These are phyloP conservation scores for Hymenoscyphus occultus DNA, from an alignment of 2,329 filamentous ascomycete genomes.

Conservation along the genomic window DNA sequence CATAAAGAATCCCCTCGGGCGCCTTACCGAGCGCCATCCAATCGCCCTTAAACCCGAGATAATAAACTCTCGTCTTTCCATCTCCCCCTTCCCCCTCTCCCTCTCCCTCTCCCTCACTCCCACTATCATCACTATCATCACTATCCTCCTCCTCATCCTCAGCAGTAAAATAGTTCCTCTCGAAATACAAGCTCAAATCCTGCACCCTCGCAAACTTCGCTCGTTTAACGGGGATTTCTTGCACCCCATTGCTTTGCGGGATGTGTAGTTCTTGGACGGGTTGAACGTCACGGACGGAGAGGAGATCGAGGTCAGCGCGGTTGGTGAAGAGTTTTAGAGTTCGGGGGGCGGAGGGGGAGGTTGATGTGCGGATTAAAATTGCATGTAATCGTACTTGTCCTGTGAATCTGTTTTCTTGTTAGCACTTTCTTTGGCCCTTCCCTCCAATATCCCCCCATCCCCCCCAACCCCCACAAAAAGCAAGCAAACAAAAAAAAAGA, in stretches of 20 bases:
- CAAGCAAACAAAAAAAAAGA: background rate
- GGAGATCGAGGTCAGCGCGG: conserved; percentile 82
- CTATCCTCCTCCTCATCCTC: too few relatives aligned
- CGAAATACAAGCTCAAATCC: conserved; percentile 79
- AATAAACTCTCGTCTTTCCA: conserved; percentile 71
- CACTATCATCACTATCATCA: too few relatives aligned
- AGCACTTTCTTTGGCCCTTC: background rate
- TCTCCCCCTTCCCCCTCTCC: conserved; percentile 56
- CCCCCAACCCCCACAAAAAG: too few relatives aligned
- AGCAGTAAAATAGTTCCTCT: conserved; percentile 68
- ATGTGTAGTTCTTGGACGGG: conserved; percentile 77
- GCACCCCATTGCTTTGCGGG: conserved; percentile 73
- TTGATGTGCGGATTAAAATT: conserved; percentile 78
- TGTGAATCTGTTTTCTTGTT: conserved; percentile 64
- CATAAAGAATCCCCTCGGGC: conserved; percentile 84
- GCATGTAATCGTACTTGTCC: conserved; percentile 91
- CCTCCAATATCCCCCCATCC: background rate
- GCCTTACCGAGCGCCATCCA: conserved; percentile 84
- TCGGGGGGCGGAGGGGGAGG: conserved; percentile 66
- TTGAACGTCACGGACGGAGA: conserved; percentile 63
- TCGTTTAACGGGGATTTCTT: conserved; percentile 85
- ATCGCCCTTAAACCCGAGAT: conserved; percentile 90
- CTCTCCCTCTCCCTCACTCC: too few relatives aligned
- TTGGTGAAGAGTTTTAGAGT: conserved; percentile 89
- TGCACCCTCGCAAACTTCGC: conserved; percentile 85